Percentiles rank a stretch among this genome's conserved stretches.
phyloP scores from a whole-genome alignment of 208 protist genomes.

The Lotmaria passim region DNA sequence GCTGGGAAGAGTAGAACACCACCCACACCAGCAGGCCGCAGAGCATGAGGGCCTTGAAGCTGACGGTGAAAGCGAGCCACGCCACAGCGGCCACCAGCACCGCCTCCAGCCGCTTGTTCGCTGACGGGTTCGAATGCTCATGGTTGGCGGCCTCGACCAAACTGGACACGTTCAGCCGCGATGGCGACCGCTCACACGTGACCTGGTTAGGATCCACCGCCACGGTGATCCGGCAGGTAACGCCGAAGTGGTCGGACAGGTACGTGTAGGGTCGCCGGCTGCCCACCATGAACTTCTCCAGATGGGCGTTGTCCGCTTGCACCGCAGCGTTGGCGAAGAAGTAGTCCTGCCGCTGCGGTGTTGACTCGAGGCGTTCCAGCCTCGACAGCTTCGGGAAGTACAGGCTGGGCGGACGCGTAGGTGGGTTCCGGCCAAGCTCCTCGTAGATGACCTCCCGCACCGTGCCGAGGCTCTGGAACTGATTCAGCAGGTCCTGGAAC shows the following conservation, averaged over 20 bases:
- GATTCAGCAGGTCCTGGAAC: constrained; percentile 66
- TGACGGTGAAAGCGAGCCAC: constrained; percentile 52
- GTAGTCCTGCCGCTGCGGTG: constrained; percentile 87
- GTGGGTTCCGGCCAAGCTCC: constrained; percentile 50
- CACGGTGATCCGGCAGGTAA: constrained; percentile 46
- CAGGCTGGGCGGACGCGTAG: constrained; percentile 74
- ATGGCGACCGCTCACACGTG: constrained; percentile 15
- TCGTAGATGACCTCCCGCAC: constrained; percentile 75
- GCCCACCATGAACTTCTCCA: constrained; percentile 87
- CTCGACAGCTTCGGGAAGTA: constrained; percentile 89
- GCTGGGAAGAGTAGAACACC: constrained; percentile 46
- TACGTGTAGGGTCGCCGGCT: constrained; percentile 83
- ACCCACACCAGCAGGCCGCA: constrained; percentile 38
- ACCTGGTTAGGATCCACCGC: constrained; percentile 6
- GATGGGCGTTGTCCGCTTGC: constrained; percentile 30
- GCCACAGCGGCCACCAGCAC: constrained; percentile 38
- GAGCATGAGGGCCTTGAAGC: constrained; percentile 40
- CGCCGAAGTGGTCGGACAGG: constrained; percentile 90
- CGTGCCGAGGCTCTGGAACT: constrained; percentile 65
- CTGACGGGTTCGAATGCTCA: constrained; percentile 76
- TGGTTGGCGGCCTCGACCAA: constrained; percentile 70
- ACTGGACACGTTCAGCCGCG: constrained; percentile 46
- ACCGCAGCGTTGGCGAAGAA: constrained; percentile 71
- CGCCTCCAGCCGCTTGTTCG: constrained; percentile 48
- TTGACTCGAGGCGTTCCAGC: constrained; percentile 58